These are phyloP conservation scores for Alternaria gaisen DNA, from an alignment of 2,329 filamentous ascomycete genomes.

Conservation along the genomic window DNA sequence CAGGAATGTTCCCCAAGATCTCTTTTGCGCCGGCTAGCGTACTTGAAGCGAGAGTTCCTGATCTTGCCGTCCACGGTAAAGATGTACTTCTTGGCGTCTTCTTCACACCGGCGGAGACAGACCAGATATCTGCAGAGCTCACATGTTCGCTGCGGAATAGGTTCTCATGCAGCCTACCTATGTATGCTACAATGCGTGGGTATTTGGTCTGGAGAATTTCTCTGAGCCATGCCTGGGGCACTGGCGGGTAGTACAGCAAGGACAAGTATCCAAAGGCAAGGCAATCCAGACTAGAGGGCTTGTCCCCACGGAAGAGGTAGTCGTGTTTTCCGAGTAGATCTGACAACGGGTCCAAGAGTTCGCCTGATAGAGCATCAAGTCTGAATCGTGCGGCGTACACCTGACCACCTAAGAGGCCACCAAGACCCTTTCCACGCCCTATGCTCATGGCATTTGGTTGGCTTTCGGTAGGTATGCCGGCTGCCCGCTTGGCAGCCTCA, in stretches of 20 bases:
- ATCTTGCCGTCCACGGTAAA: constrained; percentile 39
- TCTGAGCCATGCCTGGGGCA: constrained; percentile 70
- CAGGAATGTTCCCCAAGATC: constrained; percentile 32
- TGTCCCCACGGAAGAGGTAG: constrained; percentile 63
- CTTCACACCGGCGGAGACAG: constrained; percentile 27
- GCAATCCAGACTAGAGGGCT: constrained; percentile 77
- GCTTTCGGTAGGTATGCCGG: constrained; percentile 48
- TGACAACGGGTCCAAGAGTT: constrained; percentile 74
- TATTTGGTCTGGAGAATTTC: constrained; percentile 64
- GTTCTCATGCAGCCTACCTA: constrained; percentile 45
- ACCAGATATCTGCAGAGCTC: constrained; percentile 39
- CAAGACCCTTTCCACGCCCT: constrained; percentile 66
- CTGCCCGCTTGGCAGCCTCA: constrained; percentile 49
- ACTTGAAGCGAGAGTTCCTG: constrained; percentile 21
- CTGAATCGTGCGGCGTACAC: constrained; percentile 78
- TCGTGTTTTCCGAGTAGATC: constrained; percentile 65
- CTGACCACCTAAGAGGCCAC: constrained; percentile 69
- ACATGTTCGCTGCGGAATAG: constrained; percentile 36
- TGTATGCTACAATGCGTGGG: constrained; percentile 50
- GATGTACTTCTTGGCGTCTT: constrained; percentile 4
- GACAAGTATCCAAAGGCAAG: constrained; percentile 81
- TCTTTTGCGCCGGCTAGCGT: constrained; percentile 28
- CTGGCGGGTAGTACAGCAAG: constrained; percentile 70
- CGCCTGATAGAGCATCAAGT: constrained; percentile 75
- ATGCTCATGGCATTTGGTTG: constrained; percentile 56